phyloP scores from a whole-genome alignment of 495 filamentous ascomycete species.

The Penicillium waksmanii region DNA sequence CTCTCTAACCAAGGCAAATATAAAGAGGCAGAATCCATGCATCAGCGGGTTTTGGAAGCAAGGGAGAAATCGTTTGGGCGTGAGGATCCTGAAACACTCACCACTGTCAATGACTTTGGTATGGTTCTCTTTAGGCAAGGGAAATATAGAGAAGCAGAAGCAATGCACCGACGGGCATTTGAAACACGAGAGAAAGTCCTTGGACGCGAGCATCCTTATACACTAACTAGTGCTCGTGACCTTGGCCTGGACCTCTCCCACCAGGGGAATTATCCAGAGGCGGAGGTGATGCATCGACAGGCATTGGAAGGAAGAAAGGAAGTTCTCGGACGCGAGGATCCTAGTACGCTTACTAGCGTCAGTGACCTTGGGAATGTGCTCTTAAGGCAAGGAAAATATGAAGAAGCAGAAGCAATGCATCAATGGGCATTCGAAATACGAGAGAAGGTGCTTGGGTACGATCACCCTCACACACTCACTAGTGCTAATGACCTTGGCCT shows the following conservation, averaged over 20 bases:
- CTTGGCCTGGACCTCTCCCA: background rate
- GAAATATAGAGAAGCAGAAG: background rate
- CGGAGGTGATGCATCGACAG: background rate
- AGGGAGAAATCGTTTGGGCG: background rate
- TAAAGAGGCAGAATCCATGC: background rate
- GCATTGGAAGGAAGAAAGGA: background rate
- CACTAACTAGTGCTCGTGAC: background rate
- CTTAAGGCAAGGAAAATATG: background rate
- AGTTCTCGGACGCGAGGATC: background rate
- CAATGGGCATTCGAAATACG: constrained; percentile 22
- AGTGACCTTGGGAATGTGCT: background rate
- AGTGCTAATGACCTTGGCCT: constrained; percentile 37
- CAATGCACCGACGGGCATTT: background rate
- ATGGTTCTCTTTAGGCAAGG: background rate
- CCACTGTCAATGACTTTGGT: background rate
- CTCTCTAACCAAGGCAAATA: background rate
- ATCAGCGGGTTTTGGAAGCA: background rate
- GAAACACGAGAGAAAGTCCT: background rate
- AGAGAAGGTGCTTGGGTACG: constrained; percentile 34
- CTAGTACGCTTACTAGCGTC: background rate
- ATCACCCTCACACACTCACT: constrained; percentile 45
- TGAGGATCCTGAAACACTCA: background rate
- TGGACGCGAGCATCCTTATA: background rate
- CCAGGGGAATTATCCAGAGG: background rate
- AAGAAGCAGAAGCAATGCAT: background rate